These are phyloP conservation scores for Wilhelminamyces savonicus DNA, from an alignment of 805 yeast species.

Conservation along the genomic window DNA sequence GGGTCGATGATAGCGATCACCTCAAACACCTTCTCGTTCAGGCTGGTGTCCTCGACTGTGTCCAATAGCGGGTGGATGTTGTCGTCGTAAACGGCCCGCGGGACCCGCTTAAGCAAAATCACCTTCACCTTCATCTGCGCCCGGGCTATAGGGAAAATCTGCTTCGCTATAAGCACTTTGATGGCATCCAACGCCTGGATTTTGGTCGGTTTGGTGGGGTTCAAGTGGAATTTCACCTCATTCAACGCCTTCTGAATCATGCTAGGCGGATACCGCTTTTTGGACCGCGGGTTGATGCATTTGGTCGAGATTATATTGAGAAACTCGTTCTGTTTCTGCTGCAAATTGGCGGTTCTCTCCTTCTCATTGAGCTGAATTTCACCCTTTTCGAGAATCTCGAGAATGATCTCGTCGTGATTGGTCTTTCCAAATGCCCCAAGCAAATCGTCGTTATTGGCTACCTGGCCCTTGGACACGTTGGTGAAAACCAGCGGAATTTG, in stretches of 20 bases:
- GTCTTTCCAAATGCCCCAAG: conserved; percentile 68
- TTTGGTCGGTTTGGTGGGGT: conserved; percentile 70
- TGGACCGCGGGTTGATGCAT: conserved; percentile 85
- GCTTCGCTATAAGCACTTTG: conserved; percentile 64
- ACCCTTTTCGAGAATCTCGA: conserved; percentile 82
- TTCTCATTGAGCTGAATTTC: conserved; percentile 93
- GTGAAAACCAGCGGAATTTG: conserved; percentile 93
- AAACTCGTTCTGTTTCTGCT: conserved; percentile 75
- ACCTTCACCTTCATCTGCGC: conserved; percentile 87
- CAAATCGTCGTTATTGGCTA: conserved; percentile 83
- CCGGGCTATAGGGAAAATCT: conserved; percentile 86
- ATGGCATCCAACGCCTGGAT: conserved; percentile 90
- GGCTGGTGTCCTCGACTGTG: conserved; percentile 31
- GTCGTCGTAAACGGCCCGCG: conserved; percentile 29
- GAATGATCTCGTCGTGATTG: conserved; percentile 65
- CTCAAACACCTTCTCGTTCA: conserved; percentile 43
- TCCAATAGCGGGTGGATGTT: conserved; percentile 30
- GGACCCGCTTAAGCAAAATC: conserved; percentile 48
- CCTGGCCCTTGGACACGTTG: conserved; percentile 91
- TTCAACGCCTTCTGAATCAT: conserved; percentile 84
- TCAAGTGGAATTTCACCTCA: conserved; percentile 73
- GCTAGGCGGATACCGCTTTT: conserved; percentile 89
- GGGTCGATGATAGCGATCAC: conserved; percentile 75
- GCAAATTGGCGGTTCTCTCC: conserved; percentile 73
- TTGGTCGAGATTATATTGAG: conserved; percentile 79